A percentile compares a stretch with the other conserved stretches of the same genome.
phyloP scores from a whole-genome alignment of 495 filamentous ascomycete genomes.

The Cetradonia linearis region DNA sequence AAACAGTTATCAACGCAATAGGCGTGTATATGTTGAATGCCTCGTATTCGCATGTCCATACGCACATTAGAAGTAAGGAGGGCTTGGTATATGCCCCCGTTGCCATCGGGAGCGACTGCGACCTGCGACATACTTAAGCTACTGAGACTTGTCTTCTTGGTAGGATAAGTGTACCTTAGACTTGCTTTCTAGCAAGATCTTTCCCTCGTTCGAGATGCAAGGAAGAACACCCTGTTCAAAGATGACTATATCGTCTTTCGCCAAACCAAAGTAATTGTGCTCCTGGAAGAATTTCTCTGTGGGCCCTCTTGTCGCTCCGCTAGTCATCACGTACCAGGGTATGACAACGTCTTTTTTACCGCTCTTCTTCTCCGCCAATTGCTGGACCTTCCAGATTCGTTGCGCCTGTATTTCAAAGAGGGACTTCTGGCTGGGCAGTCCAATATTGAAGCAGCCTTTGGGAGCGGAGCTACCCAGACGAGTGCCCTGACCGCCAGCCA shows the following conservation, averaged over 20 bases:
- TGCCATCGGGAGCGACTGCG: constrained; percentile 96
- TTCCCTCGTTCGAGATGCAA: constrained; percentile 94
- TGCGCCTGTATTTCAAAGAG: constrained; percentile 97
- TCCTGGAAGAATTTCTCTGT: constrained; percentile 90
- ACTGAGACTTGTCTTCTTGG: neutral
- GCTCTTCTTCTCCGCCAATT: constrained; percentile 62
- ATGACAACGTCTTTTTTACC: constrained; percentile 59
- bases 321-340: constrained; percentile 99
- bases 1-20: constrained; percentile 99
- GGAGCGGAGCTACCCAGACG: constrained; percentile 87
- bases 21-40: constrained; percentile 90
- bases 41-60: constrained; percentile 76
- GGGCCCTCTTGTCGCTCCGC: constrained; percentile 82
- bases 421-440: constrained; percentile 80
- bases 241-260: constrained; percentile 75
- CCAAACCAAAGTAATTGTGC: constrained; percentile 80
- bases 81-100: constrained; percentile 93
- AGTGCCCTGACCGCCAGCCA: constrained; percentile 96
- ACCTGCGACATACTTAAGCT: constrained; percentile 37
- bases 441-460: constrained; percentile 95
- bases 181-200: constrained; percentile 90
- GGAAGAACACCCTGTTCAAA: constrained; percentile 97
- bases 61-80: constrained; percentile 73
- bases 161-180: constrained; percentile 47
- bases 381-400: constrained; percentile 79